Percentiles rank a stretch among this genome's conserved stretches.
These are phyloP conservation scores for Monilinia laxa DNA, from an alignment of 2,329 filamentous ascomycete species.

Conservation along the genomic window DNA sequence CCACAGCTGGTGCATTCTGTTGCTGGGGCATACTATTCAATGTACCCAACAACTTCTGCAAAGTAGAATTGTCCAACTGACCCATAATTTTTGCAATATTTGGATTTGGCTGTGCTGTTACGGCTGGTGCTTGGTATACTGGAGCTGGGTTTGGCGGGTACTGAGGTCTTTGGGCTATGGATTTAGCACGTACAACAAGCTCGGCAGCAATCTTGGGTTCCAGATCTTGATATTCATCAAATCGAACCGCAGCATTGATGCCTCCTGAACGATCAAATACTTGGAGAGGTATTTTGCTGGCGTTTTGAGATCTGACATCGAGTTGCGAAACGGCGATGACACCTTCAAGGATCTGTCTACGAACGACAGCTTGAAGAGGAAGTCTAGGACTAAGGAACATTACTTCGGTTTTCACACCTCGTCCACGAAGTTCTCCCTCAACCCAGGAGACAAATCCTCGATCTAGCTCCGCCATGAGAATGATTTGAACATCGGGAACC, in stretches of 20 bases:
- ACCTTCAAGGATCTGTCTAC: constrained; percentile 82
- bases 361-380: constrained; percentile 74
- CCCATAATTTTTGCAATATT: constrained; percentile 66
- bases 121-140: constrained; percentile 42
- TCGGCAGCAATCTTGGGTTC: constrained; percentile 77
- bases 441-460: constrained; percentile 82
- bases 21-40: constrained; percentile 43
- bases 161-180: constrained; percentile 44
- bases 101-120: constrained; percentile 41
- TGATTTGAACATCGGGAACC: constrained; percentile 86
- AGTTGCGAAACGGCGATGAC: constrained; percentile 83
- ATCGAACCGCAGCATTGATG: constrained; percentile 68
- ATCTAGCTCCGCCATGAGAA: constrained; percentile 75
- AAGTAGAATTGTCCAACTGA: constrained; percentile 64
- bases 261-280: constrained; percentile 80
- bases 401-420: constrained; percentile 72
- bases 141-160: constrained; percentile 25
- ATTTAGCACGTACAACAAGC: constrained; percentile 72
- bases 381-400: constrained; percentile 77
- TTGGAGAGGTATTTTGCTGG: constrained; percentile 74
- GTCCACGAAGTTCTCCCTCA: constrained; percentile 69
- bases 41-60: constrained; percentile 69
- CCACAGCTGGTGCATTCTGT: constrained; percentile 32
- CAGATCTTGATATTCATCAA: constrained; percentile 83
- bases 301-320: constrained; percentile 64